Evolutionary conservation across 805 yeast genomes (phyloP), one percentile per base, ranked within the genome.

Genomic region (Candida nonsorbophila): DNA sequence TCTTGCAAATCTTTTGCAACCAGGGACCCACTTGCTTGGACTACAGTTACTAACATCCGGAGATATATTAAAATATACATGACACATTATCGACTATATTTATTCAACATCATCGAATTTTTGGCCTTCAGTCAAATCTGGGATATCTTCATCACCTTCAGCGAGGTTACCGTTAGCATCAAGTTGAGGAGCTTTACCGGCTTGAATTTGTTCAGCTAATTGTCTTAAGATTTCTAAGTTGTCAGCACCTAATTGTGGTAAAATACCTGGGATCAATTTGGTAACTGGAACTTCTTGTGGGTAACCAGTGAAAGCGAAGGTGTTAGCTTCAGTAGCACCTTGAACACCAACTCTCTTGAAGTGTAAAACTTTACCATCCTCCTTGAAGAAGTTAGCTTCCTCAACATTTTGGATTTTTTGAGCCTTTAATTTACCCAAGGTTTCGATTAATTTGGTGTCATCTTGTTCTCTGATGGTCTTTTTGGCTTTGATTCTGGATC

Each of bases 331-430:
- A 51, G 84, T 79, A 51, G 96, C 86, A 48, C 84, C 84, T 72
- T 90, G 97, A 43, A 88, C 92, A 68, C 92, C 94, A 46, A 92
- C 96, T 65, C 92, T 82, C 74, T 84, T 79, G 77, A 92, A 86
- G 72, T 90, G 96, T 65, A 90, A 70, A 43, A 92, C 96, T 58
- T 80, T 82, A 58, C 97, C 97, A 63, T 90, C 96, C 43, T 86
- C 95, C 66, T 74, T 83, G 84, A 92, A 88, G 74, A 90, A 84
- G 78, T 88, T 90, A 55, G 95, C 97, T 73, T 90, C 97, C 62
- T 86, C 94, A 53, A 90, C 80, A 53, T 84, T 86, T 46, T 83
- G 87, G 49, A 90, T 68, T 52, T 86, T 82, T 66, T 82, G 84
- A 44, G 88, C 94, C 66, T 84, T 81, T 61, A 90, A 73, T 71